These are phyloP conservation scores for Galerina marginata DNA, from an alignment of 768 basidiomycete species.

Conservation along the genomic window DNA sequence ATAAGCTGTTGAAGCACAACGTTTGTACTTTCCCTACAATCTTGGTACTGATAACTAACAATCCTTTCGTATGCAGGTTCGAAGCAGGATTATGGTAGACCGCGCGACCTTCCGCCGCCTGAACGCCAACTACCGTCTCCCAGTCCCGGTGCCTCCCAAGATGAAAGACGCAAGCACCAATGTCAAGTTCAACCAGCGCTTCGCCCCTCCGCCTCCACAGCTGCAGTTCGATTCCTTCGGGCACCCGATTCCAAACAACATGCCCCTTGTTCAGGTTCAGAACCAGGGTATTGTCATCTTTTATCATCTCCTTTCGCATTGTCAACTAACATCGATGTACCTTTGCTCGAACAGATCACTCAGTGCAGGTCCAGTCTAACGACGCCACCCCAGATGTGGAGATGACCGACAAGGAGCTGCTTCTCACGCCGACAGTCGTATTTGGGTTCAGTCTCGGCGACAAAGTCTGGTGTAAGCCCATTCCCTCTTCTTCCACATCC, in stretches of 20 bases:
- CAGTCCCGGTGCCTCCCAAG: constrained; percentile 38
- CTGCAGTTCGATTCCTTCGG: constrained; percentile 20
- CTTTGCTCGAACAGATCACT: background rate
- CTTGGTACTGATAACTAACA: background rate
- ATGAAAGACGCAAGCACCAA: constrained; percentile 9
- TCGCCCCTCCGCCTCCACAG: background rate
- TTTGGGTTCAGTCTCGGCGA: constrained; percentile 67
- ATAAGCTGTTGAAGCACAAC: constrained; percentile 50
- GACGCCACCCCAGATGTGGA: constrained; percentile 37
- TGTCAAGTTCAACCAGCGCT: background rate
- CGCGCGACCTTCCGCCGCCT: constrained; percentile 57
- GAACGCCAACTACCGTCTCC: constrained; percentile 57
- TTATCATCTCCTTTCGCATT: background rate
- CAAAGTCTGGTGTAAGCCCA: constrained; percentile 60
- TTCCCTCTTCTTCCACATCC: background rate
- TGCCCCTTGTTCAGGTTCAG: background rate
- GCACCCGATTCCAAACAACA: constrained; percentile 16
- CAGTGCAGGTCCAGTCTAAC: constrained; percentile 7
- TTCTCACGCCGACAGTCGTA: constrained; percentile 60
- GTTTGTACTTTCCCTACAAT: constrained; percentile 35
- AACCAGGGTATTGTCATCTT: constrained; percentile 2
- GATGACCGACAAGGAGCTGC: constrained; percentile 55
- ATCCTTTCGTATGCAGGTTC: constrained; percentile 40
- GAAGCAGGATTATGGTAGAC: constrained; percentile 66
- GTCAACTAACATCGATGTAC: no score